These are phyloP conservation scores for Volvariella volvacea DNA, from an alignment of 1,284 basidiomycete genomes.

Conservation along the genomic window DNA sequence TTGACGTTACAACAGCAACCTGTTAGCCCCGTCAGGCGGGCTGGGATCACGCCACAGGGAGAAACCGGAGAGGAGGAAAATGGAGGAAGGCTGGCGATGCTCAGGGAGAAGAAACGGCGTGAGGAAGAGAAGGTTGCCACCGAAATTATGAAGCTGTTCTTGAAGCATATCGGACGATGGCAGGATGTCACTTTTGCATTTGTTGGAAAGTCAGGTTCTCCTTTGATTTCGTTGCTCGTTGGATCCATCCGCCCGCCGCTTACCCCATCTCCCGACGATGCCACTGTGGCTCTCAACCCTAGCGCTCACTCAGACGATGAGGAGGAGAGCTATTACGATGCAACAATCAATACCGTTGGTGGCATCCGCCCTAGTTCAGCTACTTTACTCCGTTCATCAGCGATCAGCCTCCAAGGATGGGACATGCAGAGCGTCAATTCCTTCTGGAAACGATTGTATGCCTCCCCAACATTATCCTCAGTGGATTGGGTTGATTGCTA, in stretches of 20 bases:
- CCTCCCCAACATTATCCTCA: background rate
- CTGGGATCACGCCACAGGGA: background rate
- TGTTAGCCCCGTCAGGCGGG: background rate
- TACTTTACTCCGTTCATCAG: background rate
- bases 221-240: too few species aligned
- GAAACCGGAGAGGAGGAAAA: background rate
- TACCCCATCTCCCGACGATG: background rate
- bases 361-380: too few species aligned
- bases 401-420: background rate
- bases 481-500: background rate
- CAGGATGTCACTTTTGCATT: too few species aligned
- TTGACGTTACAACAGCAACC: background rate
- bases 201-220: too few species aligned
- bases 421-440: background rate
- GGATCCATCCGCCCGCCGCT: background rate
- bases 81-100: background rate
- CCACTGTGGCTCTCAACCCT: background rate
- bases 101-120: background rate
- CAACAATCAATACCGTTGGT: too few species aligned
- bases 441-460: background rate
- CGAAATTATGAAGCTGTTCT: too few species aligned
- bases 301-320: background rate
- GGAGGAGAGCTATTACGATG: too few species aligned
- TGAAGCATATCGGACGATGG: too few species aligned
- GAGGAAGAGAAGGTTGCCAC: too few species aligned